Evolutionary conservation across 345 rosid genomes (phyloP).

Genomic region (Erodium maritimum): DNA sequence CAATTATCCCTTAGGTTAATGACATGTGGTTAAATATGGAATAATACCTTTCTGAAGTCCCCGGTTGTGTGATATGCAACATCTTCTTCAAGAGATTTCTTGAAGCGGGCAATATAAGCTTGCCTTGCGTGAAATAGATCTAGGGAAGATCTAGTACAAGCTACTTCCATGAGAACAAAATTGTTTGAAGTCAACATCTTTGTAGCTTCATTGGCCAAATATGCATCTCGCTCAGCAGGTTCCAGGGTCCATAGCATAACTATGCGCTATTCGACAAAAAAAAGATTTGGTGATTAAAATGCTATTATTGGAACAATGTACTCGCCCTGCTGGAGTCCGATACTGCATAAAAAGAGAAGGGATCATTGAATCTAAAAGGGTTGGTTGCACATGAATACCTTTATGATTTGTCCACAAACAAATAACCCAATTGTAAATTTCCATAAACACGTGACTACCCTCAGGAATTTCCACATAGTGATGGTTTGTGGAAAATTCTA

Average conservation of each 20-base stretch:
- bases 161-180: slow-evolving; percentile 72
- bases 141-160: slow-evolving; percentile 55
- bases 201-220: slow-evolving; percentile 62
- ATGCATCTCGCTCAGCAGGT: slow-evolving; percentile 72
- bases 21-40: background rate
- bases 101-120: slow-evolving; percentile 66
- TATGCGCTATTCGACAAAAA: slow-evolving; percentile 30
- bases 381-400: no score
- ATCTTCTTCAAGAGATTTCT: slow-evolving; percentile 85
- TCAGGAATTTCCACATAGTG: no score
- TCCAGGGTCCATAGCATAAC: slow-evolving; percentile 63
- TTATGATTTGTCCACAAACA: no score
- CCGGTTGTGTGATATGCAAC: slow-evolving; percentile 71
- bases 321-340: background rate
- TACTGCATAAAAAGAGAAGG: background rate
- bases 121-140: slow-evolving; percentile 53
- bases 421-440: no score
- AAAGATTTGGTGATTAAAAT: no score
- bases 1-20: no score
- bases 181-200: slow-evolving; percentile 59
- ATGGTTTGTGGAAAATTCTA: no score
- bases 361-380: no score
- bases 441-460: no score
- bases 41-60: slow-evolving; percentile 62
- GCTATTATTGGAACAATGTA: no score